Conservation (phyloP, 1,284 basidiomycete species). For the Pseudozyma sp. region DNA sequence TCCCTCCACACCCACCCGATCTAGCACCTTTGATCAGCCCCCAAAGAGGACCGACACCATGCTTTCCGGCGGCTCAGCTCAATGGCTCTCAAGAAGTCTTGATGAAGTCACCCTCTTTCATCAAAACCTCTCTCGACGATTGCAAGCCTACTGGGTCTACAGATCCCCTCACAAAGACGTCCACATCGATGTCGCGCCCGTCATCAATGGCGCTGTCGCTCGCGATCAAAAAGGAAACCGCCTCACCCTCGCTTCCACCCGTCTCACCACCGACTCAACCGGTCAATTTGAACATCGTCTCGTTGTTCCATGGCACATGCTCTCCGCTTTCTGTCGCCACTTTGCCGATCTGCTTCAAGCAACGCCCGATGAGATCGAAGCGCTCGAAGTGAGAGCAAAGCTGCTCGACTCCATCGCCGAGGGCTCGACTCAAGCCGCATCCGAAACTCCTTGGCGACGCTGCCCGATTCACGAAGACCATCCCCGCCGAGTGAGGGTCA, state of each 20-base stretch:
- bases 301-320: constrained; percentile 48
- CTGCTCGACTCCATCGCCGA: constrained; percentile 11
- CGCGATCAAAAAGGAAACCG: constrained; percentile 21
- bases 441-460: constrained; percentile 38
- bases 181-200: constrained; percentile 49
- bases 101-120: constrained; percentile 55
- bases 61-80: constrained; percentile 37
- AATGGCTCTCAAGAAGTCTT: constrained; percentile 49
- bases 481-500: constrained; percentile 72
- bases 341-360: constrained; percentile 20
- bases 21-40: constrained; percentile 2
- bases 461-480: constrained; percentile 41
- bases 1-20: not conserved
- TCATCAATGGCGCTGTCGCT: constrained; percentile 35
- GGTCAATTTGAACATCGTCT: constrained; percentile 46
- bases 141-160: constrained; percentile 60
- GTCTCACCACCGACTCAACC: constrained; percentile 33
- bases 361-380: constrained; percentile 29
- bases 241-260: constrained; percentile 41
- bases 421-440: not conserved
- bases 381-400: constrained; percentile 36
- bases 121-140: constrained; percentile 44
- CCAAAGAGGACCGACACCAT: constrained; percentile 33
- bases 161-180: constrained; percentile 47
- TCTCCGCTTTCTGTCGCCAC: constrained; percentile 46